Evolutionary conservation across 176 grass and related monocot species (phyloP), one percentile per base, ranked within the genome.

Genomic region (Bromus sterilis): DNA sequence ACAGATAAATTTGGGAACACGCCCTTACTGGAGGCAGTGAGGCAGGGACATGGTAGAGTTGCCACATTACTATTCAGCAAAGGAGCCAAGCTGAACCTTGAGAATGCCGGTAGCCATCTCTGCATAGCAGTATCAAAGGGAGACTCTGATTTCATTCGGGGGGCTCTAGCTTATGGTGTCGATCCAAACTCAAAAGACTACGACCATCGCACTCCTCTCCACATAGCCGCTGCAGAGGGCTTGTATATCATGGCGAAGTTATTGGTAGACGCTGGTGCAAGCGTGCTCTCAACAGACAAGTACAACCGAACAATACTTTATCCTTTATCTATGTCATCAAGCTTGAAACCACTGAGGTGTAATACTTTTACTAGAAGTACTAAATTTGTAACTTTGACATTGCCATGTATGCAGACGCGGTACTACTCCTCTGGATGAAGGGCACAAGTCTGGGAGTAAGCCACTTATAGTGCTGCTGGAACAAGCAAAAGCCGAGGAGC

Each of bases 1-100:
- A n/a, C 89, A 99, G 97, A 99, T 83, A 89, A 99, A 66, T 96
- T 99, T 49, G 97, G 91, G 49, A 93, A 80, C 89, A 99, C 93
- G 7, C 97, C 97, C 18, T 71, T 99, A 80, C 44, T 96, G 43
- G 97, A 99, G 80, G 93, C 91, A 4, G 85, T 99, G 62, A 89
- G 83, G 83, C 79, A 91, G 21, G 93, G 88, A n/a, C 89, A 99
- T 24, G 87, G 90, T 10, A 81, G 76, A 57, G 91, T 93, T 75
- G 90, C 97, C 32, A 66, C 89, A 11, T 61, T 99, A 80, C 85
- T 99, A 9, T 89, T 85, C 20, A 69, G 46, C 29, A 81, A 81
- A 18, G 97, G 93, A n/a, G 97, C 91, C 16, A 74, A 86, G 78
- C 82, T 96, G 77, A 88, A 43, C 85, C 89, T 96, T 24, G 80